Evolutionary conservation across 768 basidiomycete genomes (phyloP), one percentile per base, ranked within the genome.

Genomic region (Dentipellis fragilis): DNA sequence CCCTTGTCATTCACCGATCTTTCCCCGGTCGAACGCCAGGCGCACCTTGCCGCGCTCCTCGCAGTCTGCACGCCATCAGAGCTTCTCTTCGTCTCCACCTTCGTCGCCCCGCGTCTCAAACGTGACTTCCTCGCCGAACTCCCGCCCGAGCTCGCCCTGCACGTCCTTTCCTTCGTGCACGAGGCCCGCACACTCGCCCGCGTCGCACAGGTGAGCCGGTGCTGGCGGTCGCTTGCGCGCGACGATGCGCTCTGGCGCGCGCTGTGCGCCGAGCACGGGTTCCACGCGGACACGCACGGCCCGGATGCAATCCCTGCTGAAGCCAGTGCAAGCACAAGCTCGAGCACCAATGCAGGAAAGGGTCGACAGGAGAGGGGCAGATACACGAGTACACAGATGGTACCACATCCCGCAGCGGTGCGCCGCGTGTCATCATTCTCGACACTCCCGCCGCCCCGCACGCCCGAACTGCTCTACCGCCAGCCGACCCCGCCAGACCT

Each of bases 81-180:
- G 22, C 56, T 59, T 4, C 57, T 54, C 34, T 57, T 57, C 56
- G 52, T 62, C 36, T 54, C 55, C 17, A 57, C 60, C 4, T 52
- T 49, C 17, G 56, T 62, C 34, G 60, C 58, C 5, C 60, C 60
- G 9, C 56, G 57, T 51, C 58, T 59, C 36, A 59, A 62, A 42
- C 60, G 60, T 23, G 60, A 62, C 38, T 59, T 62, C 42, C 58
- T 62, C 16, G 47, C 54, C 36, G 58, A 59, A 29, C 36, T 62
- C 19, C 60, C 60, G 9, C 51, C 52, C 37, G 60, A 62, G 22
- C 60, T 62, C 36, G 56, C 58, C 14, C 58, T 62, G 14, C 56
- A 59, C 40, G 54, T 59, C 21, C 58, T 62, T 51, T 51, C 35
- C 36, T 57, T 57, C 51, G 42, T 62, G 36, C 58, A 59, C 48